phyloP scores from a whole-genome alignment of 2,329 filamentous ascomycete genomes.

The Fusarium musae region DNA sequence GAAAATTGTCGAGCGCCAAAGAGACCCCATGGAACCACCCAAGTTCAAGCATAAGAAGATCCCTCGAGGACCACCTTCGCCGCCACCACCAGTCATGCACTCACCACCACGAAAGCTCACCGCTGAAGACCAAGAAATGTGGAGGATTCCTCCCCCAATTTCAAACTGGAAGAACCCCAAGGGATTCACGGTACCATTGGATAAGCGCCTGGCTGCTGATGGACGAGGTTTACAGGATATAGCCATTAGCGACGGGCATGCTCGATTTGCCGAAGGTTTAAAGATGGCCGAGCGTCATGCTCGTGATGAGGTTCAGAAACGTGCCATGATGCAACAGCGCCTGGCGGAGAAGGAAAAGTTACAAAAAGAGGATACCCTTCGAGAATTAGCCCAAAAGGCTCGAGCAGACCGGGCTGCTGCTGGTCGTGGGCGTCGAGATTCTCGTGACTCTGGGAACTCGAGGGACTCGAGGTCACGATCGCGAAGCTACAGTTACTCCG shows the following conservation, averaged over 20 bases:
- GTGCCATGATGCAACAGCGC: slow-evolving; percentile 93
- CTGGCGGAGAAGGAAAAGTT: slow-evolving; percentile 96
- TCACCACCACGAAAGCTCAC: slow-evolving; percentile 95
- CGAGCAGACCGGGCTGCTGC: slow-evolving; percentile 78
- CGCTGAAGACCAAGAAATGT: slow-evolving; percentile 95
- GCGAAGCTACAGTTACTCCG: slow-evolving; percentile 64
- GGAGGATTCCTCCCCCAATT: slow-evolving; percentile 87
- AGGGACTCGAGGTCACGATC: slow-evolving; percentile 55
- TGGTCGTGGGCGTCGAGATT: slow-evolving; percentile 56
- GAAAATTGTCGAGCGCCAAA: slow-evolving; percentile 95
- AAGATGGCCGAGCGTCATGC: slow-evolving; percentile 96
- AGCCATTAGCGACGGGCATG: slow-evolving; percentile 98
- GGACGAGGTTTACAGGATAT: slow-evolving; percentile 92
- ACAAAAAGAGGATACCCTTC: slow-evolving; percentile 91
- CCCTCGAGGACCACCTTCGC: slow-evolving; percentile 88
- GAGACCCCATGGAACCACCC: slow-evolving; percentile 95
- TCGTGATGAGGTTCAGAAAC: slow-evolving; percentile 92
- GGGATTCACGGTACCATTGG: slow-evolving; percentile 94
- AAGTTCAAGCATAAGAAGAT: slow-evolving; percentile 99
- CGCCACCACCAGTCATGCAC: slow-evolving; percentile 93
- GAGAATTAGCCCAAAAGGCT: slow-evolving; percentile 88
- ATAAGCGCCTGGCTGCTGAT: slow-evolving; percentile 95
- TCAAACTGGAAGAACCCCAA: slow-evolving; percentile 99
- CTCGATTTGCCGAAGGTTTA: slow-evolving; percentile 92
- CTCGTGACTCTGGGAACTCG: slow-evolving; percentile 53